Evolutionary conservation across 805 yeast genomes (phyloP), one percentile per base, ranked within the genome.

Genomic region (Starmerella geochares): DNA sequence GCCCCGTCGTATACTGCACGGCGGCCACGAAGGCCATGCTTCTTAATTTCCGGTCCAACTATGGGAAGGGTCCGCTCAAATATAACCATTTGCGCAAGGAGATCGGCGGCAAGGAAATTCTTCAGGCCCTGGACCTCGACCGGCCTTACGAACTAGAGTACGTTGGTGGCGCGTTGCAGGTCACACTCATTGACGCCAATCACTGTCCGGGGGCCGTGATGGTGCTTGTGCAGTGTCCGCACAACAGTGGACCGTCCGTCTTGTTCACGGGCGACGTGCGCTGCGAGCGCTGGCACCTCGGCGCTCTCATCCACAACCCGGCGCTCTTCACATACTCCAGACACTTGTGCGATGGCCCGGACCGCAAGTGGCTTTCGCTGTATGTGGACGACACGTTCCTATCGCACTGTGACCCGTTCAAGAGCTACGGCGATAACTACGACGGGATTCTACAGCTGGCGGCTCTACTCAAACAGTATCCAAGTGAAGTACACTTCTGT

Each of bases 181-280:
- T 78, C 2, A 71, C 77, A 1, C 57, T 73, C 24, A 65, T 79
- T 2, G 71, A 71, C 5, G 71, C 79, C 0, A 70, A 77, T 57
- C 84, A 79, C 55, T 79, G 83, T 57, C 77, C 80, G 11, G 83
- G 83, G 3, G 69, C 80, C 3, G 67, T 70, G 2, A 75, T 78
- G 79, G 73, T 75, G 50, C 66, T 79, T 25, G 50, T 79, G 1
- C 52, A 55, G 41, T 37, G 49, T 1, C 19, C 74, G 74, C 51
- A 62, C 62, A 14, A 41, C 13, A 38, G 46, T 1, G 35, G 46
- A 13, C 50, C 51, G 9, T 60, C 76, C 0, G 71, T 78, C 1
- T 64, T 79, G 8, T 65, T 70, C 27, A 78, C 83, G 0, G 83
- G 83, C 2, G 83, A 79, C 57, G 49, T 76, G 9, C 63, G 81